Conservation (phyloP, 2,329 filamentous ascomycete genomes). For the Diaporthe sp. region DNA sequence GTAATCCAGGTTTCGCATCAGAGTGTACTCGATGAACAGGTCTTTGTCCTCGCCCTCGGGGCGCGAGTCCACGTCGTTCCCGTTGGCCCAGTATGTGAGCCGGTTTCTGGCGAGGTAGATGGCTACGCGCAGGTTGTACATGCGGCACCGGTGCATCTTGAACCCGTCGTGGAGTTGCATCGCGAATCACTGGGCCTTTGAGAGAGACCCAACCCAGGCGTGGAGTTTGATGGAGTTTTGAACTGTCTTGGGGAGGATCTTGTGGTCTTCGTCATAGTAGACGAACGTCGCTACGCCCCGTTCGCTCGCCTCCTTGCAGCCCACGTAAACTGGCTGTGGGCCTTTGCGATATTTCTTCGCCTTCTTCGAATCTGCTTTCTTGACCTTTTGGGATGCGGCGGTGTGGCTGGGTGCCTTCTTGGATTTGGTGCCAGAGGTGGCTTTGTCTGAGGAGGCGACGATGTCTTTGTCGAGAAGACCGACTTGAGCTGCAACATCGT, state of each 20-base stretch:
- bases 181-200: background rate
- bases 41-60: background rate
- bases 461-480: background rate
- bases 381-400: background rate
- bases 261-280: background rate
- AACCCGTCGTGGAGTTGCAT: background rate
- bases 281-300: fast-evolving
- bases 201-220: background rate
- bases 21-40: background rate
- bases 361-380: background rate
- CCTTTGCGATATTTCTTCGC: background rate
- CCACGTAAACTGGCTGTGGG: background rate
- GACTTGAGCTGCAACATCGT: background rate
- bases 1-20: background rate
- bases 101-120: background rate
- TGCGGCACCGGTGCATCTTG: background rate
- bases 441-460: background rate
- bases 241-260: background rate
- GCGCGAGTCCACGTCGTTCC: background rate
- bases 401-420: background rate
- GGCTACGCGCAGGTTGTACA: background rate
- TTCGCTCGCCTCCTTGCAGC: background rate
- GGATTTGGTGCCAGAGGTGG: background rate
- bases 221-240: background rate
- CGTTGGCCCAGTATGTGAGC: background rate